phyloP scores from a whole-genome alignment of 2,329 filamentous ascomycete genomes.

The Verruconis gallopava region DNA sequence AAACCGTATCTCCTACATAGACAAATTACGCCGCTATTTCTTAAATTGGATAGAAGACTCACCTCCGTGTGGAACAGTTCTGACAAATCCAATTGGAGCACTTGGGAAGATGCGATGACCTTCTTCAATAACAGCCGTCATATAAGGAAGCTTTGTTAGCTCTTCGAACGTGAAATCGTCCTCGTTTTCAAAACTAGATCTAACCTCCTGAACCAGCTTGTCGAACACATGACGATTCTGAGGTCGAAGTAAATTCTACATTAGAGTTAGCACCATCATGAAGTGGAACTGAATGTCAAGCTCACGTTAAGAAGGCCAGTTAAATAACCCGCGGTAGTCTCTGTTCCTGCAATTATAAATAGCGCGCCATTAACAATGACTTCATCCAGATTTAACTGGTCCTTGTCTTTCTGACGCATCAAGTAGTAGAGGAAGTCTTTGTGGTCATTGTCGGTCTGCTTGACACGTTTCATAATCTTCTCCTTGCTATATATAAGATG shows the following conservation, averaged over 20 bases:
- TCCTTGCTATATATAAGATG: conserved; percentile 16
- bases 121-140: conserved; percentile 35
- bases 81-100: conserved; percentile 28
- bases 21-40: background rate
- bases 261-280: background rate
- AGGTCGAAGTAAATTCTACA: conserved; percentile 19
- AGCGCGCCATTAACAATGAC: conserved; percentile 15
- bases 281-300: conserved; percentile 12
- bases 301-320: conserved; percentile 24
- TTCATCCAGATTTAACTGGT: conserved; percentile 20
- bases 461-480: conserved; percentile 14
- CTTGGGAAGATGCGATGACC: conserved; percentile 33
- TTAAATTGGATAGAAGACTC: background rate
- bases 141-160: conserved; percentile 22
- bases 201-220: conserved; percentile 11
- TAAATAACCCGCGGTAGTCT: conserved; percentile 31
- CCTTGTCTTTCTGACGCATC: conserved; percentile 13
- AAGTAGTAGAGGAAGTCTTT: conserved; percentile 9
- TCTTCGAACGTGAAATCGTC: conserved; percentile 23
- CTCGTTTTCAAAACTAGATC: conserved; percentile 16
- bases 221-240: conserved; percentile 13
- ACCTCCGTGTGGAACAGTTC: conserved; percentile 24
- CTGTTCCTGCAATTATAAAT: conserved; percentile 33
- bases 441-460: conserved; percentile 14
- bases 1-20: conserved; percentile 13